A percentile compares a stretch with the other conserved stretches of the same genome.
Conservation (phyloP, 768 basidiomycete genomes). For the Rossbeevera mucosa region DNA sequence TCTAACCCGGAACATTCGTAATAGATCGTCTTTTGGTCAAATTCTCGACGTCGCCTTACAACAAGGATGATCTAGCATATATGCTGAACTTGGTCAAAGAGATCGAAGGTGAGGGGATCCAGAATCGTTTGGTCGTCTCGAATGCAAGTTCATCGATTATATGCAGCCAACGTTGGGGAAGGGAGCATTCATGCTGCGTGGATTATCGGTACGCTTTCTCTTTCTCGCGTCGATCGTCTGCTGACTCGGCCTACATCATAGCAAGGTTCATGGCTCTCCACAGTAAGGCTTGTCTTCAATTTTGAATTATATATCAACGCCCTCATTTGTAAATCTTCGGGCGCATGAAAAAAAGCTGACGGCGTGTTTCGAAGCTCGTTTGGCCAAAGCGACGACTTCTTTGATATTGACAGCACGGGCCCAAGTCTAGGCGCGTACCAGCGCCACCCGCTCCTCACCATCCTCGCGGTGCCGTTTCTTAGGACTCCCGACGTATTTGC, state of each 20-base stretch:
- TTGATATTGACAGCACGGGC: slow-evolving; percentile 25
- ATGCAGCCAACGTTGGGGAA: slow-evolving; percentile 9
- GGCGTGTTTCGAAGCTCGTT: slow-evolving; percentile 28
- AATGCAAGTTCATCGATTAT: not conserved
- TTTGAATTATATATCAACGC: not conserved
- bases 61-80: slow-evolving; percentile 17
- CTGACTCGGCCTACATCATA: slow-evolving; percentile 8
- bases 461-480: slow-evolving; percentile 23
- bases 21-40: slow-evolving; percentile 28
- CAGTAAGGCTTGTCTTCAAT: slow-evolving; percentile 16
- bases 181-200: slow-evolving; percentile 18
- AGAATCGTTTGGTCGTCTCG: not conserved
- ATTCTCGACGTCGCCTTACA: slow-evolving; percentile 32
- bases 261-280: slow-evolving; percentile 30
- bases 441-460: slow-evolving; percentile 16
- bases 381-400: slow-evolving; percentile 30
- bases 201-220: slow-evolving; percentile 20
- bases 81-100: slow-evolving; percentile 30
- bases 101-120: slow-evolving; percentile 16
- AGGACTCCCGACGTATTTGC: slow-evolving; percentile 27
- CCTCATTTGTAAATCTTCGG: not conserved
- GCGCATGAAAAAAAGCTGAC: slow-evolving; percentile 15
- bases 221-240: not conserved
- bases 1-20: not conserved
- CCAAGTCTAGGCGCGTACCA: slow-evolving; percentile 12